These are phyloP conservation scores for Boletellus deceptivus DNA, from an alignment of 1,284 basidiomycete species.

Conservation along the genomic window DNA sequence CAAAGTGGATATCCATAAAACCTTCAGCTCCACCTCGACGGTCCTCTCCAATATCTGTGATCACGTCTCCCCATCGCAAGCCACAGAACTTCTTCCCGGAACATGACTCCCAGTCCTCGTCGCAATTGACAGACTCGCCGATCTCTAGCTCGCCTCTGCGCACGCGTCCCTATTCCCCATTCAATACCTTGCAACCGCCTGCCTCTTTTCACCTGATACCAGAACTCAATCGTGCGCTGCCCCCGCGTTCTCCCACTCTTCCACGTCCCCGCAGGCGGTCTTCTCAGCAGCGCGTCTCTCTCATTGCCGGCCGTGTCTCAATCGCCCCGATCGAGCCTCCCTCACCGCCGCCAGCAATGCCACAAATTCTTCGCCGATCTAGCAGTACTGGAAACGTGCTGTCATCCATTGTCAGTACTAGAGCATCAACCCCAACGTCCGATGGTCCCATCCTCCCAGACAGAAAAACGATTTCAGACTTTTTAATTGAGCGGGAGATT, in stretches of 20 bases:
- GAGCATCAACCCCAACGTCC: constrained; percentile 56
- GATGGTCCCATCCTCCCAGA: constrained; percentile 53
- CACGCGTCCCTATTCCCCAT: constrained; percentile 37
- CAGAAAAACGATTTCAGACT: constrained; percentile 71
- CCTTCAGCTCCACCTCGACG: constrained; percentile 5
- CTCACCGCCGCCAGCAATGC: constrained; percentile 53
- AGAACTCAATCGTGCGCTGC: constrained; percentile 27
- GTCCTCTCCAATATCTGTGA: constrained; percentile 17
- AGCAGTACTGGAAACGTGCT: constrained; percentile 60
- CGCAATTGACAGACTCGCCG: constrained; percentile 25
- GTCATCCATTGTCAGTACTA: constrained; percentile 56
- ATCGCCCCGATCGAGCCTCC: constrained; percentile 71
- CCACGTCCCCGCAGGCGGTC: constrained; percentile 70
- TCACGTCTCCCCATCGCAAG: constrained; percentile 11
- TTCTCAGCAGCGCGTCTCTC: constrained; percentile 77
- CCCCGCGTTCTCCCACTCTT: constrained; percentile 42
- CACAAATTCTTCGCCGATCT: constrained; percentile 60
- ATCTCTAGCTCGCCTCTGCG: constrained; percentile 22
- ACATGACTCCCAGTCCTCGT: constrained; percentile 9
- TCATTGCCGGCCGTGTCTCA: constrained; percentile 75
- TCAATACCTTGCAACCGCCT: constrained; percentile 9
- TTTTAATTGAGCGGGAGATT: constrained; percentile 81
- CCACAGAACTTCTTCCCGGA: constrained; percentile 2
- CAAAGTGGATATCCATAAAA: constrained; percentile 7
- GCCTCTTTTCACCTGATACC: constrained; percentile 19